Base-by-base conservation (phyloP, 176 grass and related monocot genomes). In the Oryza brachyantha region DNA sequence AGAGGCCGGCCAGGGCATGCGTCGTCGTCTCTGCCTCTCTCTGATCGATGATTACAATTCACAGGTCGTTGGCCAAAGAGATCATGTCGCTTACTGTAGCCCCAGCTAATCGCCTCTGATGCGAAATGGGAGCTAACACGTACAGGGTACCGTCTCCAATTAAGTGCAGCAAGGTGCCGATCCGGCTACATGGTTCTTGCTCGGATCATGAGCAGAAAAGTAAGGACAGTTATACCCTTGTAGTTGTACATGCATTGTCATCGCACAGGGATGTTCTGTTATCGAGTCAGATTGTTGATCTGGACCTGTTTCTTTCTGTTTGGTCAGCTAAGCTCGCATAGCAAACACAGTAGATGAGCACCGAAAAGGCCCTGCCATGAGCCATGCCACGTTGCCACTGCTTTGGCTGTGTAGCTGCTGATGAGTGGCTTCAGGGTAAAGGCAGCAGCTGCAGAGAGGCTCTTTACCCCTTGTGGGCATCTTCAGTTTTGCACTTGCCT, bases 351-450 rank as follows among this genome's bases (percentile, higher is more conserved):
- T 55, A 34, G 5, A 21, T 52, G 7, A 13, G 70, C 70, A 54
- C 70, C 16, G 45, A 73, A 52, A 52, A 27, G 28, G 29, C 13
- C 40, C 21, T n/a, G 46, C 46, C 46, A 43, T 43, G 41, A 38
- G 37, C 37, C 37, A 38, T n/a, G n/a, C n/a, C n/a, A n/a, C n/a
- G n/a, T 38, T 4, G 4, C 35, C 11, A 11, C 10, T 42, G 40
- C 40, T 11, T 42, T 79, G 40, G 38, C 8, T 65, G 17, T 13
- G 40, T 22, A 31, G 39, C 10, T 13, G 26, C 42, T 71, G 14
- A 38, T 13, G 27, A 79, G 64, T 39, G 57, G 32, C 35, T 72
- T 81, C 36, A 81, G 16, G 67, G 21, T 61, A 59, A 81, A 61
- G 19, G 12, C 19, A 14, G 13, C 21, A 57, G 52, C n/a, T 57